Percentiles rank a stretch among this genome's conserved stretches.
Conservation (phyloP, 139 green algal species). For the Volvox africanus region DNA sequence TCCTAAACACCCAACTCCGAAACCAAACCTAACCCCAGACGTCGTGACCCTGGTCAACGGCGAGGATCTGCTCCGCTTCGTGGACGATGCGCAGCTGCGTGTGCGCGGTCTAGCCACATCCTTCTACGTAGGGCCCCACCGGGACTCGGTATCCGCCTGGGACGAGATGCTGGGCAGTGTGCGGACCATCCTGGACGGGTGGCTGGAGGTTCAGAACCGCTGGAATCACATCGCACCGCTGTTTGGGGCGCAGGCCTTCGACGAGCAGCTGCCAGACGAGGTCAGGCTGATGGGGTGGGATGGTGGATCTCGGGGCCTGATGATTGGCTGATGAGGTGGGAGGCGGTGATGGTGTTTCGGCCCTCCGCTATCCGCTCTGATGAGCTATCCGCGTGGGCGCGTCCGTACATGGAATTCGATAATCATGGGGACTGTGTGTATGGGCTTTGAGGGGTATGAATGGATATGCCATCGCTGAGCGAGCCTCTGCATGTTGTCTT, state of each 20-base stretch:
- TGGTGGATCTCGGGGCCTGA: no score
- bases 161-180: constrained; percentile 61
- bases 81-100: constrained; percentile 59
- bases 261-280: constrained; percentile 59
- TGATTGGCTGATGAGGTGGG: no score
- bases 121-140: constrained; percentile 57
- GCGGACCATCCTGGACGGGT: constrained; percentile 54
- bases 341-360: no score
- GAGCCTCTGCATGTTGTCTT: no score
- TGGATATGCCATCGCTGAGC: no score
- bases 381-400: no score
- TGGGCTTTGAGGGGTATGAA: no score
- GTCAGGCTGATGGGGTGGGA: no score
- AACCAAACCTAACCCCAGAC: constrained; percentile 38
- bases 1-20: no score
- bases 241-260: constrained; percentile 56
- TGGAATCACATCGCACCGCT: constrained; percentile 63
- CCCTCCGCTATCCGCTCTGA: no score
- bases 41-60: constrained; percentile 50
- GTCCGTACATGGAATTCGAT: no score
- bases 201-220: constrained; percentile 62
- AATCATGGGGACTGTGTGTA: no score
- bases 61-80: constrained; percentile 54
- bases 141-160: constrained; percentile 46
- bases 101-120: constrained; percentile 49